phyloP scores from a whole-genome alignment of 2,329 filamentous ascomycete genomes.

The Metarhizium robertsii region DNA sequence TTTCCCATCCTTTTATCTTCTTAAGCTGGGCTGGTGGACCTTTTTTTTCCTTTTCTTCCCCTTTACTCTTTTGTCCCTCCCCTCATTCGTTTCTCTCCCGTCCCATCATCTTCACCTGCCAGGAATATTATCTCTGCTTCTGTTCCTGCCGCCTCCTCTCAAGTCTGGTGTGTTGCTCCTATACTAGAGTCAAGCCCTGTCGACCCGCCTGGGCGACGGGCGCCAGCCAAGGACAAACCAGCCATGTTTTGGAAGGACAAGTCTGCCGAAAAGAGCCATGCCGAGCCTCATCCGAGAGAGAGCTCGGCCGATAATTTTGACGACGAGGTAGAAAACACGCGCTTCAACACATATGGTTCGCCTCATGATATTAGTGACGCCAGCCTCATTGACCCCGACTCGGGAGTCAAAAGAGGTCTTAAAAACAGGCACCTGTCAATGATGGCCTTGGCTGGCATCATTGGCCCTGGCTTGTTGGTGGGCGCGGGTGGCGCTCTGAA shows the following conservation, averaged over 20 bases:
- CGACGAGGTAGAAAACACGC: conserved; percentile 6
- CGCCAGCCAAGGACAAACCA: background rate
- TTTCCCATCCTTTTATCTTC: background rate
- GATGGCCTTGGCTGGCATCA: conserved; percentile 54
- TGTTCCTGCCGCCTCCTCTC: background rate
- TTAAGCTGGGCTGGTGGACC: background rate
- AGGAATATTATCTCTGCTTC: background rate
- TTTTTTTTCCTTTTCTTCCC: background rate
- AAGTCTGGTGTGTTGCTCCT: background rate
- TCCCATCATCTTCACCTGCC: background rate
- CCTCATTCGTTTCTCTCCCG: background rate
- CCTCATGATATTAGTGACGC: conserved; percentile 19
- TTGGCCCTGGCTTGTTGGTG: conserved; percentile 62
- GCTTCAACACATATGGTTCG: conserved; percentile 10
- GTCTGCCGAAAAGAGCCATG: background rate
- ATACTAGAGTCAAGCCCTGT: background rate
- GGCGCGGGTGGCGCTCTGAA: conserved; percentile 61
- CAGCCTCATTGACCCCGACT: conserved; percentile 46
- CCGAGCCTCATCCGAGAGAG: conserved; percentile 5
- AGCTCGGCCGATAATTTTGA: conserved; percentile 11
- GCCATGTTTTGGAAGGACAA: conserved; percentile 2
- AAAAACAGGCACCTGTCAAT: conserved; percentile 60
- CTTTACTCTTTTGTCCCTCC: background rate
- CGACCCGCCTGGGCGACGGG: background rate
- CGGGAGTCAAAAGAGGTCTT: conserved; percentile 58